phyloP scores from a whole-genome alignment of 208 protist genomes.

The Trypanosoma theileri region DNA sequence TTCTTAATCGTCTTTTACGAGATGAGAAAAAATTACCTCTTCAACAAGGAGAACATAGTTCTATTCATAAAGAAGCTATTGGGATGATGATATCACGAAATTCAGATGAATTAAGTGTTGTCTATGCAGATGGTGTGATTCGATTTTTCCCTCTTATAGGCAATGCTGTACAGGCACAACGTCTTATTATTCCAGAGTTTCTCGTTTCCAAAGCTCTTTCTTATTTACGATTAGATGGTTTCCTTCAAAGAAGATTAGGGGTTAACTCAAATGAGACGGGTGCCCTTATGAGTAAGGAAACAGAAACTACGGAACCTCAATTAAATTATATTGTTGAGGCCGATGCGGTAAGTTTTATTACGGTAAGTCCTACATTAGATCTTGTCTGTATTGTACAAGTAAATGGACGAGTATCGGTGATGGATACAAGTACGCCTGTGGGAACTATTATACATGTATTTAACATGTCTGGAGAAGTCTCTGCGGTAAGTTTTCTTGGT shows the following conservation, averaged over 20 bases:
- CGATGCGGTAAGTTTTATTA: conserved; percentile 71
- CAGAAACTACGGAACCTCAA: not conserved
- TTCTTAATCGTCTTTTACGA: conserved; percentile 56
- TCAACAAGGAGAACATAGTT: conserved; percentile 12
- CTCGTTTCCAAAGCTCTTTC: conserved; percentile 48
- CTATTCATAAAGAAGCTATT: conserved; percentile 60
- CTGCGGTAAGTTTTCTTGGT: conserved; percentile 60
- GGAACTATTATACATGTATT: conserved; percentile 55
- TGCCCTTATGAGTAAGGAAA: not conserved
- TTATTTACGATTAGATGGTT: conserved; percentile 28
- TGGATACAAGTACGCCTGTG: conserved; percentile 48
- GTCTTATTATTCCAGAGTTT: conserved; percentile 69
- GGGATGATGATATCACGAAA: conserved; percentile 53
- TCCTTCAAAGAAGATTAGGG: conserved; percentile 3
- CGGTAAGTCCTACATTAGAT: conserved; percentile 53
- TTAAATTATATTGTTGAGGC: conserved; percentile 48
- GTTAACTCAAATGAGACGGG: not conserved
- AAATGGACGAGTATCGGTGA: conserved; percentile 56
- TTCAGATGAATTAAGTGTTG: conserved; percentile 63
- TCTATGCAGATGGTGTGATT: conserved; percentile 74
- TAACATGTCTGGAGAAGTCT: conserved; percentile 54
- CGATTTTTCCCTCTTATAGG: conserved; percentile 66
- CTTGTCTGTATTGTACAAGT: conserved; percentile 73
- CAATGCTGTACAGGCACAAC: conserved; percentile 48
- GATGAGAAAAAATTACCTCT: conserved; percentile 14